phyloP scores from a whole-genome alignment of 768 basidiomycete species.

The Mycena sanguinolenta region DNA sequence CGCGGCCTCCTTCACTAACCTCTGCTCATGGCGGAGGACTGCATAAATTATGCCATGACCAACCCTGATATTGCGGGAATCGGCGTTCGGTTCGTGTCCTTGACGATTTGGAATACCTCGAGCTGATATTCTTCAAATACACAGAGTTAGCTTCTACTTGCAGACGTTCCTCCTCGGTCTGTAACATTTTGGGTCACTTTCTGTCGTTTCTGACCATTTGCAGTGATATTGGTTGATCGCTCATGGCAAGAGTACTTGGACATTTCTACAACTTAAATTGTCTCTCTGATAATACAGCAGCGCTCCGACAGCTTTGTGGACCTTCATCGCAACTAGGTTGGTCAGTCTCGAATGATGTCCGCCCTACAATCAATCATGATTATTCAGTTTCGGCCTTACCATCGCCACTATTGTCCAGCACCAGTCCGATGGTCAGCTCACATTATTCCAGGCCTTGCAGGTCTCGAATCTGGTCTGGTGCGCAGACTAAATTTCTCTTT shows the following conservation, averaged over 20 bases:
- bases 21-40: slow-evolving; percentile 11
- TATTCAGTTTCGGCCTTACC: slow-evolving; percentile 51
- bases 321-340: slow-evolving; percentile 52
- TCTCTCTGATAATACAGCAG: slow-evolving; percentile 14
- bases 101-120: background rate
- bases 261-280: slow-evolving; percentile 5
- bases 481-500: slow-evolving; percentile 11
- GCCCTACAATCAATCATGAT: background rate
- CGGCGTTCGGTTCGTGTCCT: slow-evolving; percentile 30
- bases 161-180: slow-evolving; percentile 46
- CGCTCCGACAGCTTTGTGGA: slow-evolving; percentile 57
- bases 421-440: slow-evolving; percentile 42
- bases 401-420: slow-evolving; percentile 53
- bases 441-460: slow-evolving; percentile 56
- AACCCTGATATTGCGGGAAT: slow-evolving; percentile 37
- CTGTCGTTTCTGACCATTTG: slow-evolving; percentile 42
- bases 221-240: slow-evolving; percentile 57
- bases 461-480: slow-evolving; percentile 58
- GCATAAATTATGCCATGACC: slow-evolving; percentile 16
- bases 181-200: background rate
- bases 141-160: slow-evolving; percentile 43
- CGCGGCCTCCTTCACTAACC: slow-evolving; percentile 2
- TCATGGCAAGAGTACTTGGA: slow-evolving; percentile 49
- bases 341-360: background rate
- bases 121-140: background rate